Evolutionary conservation across 2,329 filamentous ascomycete genomes (phyloP), one percentile per base, ranked within the genome.

Genomic region (Dactylonectria estremocensis): DNA sequence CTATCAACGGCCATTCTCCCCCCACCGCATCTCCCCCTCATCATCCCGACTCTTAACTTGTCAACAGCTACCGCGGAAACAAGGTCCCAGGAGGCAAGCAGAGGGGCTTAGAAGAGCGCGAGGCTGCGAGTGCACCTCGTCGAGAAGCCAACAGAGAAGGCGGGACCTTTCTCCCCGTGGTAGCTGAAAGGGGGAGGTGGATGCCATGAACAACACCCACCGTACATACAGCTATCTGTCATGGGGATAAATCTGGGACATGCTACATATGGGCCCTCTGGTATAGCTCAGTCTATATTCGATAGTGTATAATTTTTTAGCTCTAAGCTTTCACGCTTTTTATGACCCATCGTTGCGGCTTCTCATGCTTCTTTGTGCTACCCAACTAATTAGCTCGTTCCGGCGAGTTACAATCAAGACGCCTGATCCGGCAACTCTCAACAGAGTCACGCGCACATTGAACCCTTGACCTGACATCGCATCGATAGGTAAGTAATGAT

Each of bases 231-330:
- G 66, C 66, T 66, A 71, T 72, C 64, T 67, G 68, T 63, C 66
- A 64, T 69, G 66, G 70, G 72, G 64, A 70, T 63, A 64, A 70
- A 65, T 64, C 68, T 69, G 67, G 69, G 69, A 76, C 61, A 71
- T 64, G 68, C 66, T 63, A 69, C 59, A 69, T 67, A 59, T 70
- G 63, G 67, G 64, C 68, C 74, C 68, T 68, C 68, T 73, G 72
- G 70, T 74, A 73, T 76, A 78, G 76, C 74, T 78, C 74, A 64
- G 70, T 72, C 71, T 78, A 72, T 77, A 79, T 78, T 79, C 64
- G 74, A 78, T 79, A 79, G 77, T 80, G 78, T 79, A 79, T 80
- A 80, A 80, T 80, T 77, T 77, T 68, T 77, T 72, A 76, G 71
- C 66, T 66, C 57, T 16, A 58, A 61, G 68, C 43, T 24, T 65